These are phyloP conservation scores for Capronia americana DNA, from an alignment of 2,329 filamentous ascomycete species.

Conservation along the genomic window DNA sequence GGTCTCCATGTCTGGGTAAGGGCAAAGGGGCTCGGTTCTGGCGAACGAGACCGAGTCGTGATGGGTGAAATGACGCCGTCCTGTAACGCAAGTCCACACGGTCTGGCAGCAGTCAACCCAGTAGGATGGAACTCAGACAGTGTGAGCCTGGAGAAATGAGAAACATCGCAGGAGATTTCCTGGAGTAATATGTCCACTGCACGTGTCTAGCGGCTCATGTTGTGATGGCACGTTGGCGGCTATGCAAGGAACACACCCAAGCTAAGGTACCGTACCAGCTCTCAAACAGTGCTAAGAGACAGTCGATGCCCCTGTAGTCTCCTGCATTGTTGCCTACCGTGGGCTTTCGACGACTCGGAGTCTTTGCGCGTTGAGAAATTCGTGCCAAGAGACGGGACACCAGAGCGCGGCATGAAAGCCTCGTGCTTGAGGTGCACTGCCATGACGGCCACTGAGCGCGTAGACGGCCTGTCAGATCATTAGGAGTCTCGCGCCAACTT, in stretches of 20 bases:
- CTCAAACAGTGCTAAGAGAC: slow-evolving; percentile 16
- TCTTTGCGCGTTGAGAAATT: not conserved
- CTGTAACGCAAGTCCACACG: slow-evolving; percentile 4
- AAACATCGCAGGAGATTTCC: slow-evolving; percentile 13
- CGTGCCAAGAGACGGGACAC: slow-evolving; percentile 12
- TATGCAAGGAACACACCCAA: slow-evolving; percentile 14
- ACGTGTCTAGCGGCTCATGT: slow-evolving; percentile 17
- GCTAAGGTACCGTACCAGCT: slow-evolving; percentile 12
- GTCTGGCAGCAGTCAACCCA: not conserved
- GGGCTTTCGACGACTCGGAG: not conserved
- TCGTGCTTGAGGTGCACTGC: not conserved
- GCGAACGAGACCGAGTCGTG: not conserved
- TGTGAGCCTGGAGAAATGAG: slow-evolving; percentile 11
- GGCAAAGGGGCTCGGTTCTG: not conserved
- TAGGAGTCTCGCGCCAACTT: not conserved
- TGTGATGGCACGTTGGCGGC: slow-evolving; percentile 21
- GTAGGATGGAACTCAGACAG: slow-evolving; percentile 1
- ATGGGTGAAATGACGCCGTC: not conserved
- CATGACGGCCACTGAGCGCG: slow-evolving; percentile 3
- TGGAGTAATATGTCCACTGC: slow-evolving; percentile 24
- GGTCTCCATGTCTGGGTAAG: slow-evolving; percentile 16
- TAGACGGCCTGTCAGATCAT: slow-evolving; percentile 9
- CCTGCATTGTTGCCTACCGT: not conserved
- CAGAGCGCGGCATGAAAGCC: not conserved
- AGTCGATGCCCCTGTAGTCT: not conserved